Percentiles rank a stretch among this genome's conserved stretches.
Evolutionary conservation across 2,329 filamentous ascomycete species (phyloP).

Genomic region (Hypomyces rosellus): DNA sequence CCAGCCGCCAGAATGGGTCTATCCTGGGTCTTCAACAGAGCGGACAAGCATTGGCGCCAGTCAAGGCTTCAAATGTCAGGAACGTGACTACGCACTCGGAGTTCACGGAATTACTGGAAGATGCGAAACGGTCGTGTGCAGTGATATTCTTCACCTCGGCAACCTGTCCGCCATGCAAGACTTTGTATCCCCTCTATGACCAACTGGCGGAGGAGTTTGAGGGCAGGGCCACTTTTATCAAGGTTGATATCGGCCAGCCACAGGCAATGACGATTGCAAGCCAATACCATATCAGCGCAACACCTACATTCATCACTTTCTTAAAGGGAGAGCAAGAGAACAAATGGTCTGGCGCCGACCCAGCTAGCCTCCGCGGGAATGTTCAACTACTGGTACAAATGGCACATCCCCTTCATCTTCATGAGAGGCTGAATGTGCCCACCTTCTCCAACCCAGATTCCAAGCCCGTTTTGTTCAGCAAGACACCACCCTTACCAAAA

Average conservation of each 20-base stretch:
- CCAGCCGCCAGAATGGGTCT: slow-evolving; percentile 44
- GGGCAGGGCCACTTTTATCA: slow-evolving; percentile 65
- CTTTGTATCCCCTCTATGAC: slow-evolving; percentile 76
- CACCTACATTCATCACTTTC: slow-evolving; percentile 86
- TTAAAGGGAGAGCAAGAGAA: slow-evolving; percentile 68
- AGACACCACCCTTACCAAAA: slow-evolving; percentile 77
- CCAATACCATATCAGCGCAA: slow-evolving; percentile 64
- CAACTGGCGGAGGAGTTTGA: slow-evolving; percentile 69
- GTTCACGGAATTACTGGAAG: slow-evolving; percentile 34
- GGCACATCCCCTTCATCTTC: slow-evolving; percentile 69
- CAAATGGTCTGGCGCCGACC: slow-evolving; percentile 74
- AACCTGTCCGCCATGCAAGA: slow-evolving; percentile 78
- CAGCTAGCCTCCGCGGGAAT: slow-evolving; percentile 60
- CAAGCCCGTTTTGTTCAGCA: slow-evolving; percentile 66
- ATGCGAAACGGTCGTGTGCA: slow-evolving; percentile 63
- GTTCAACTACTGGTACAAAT: slow-evolving; percentile 68
- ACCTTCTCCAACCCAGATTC: slow-evolving; percentile 58
- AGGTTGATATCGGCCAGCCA: slow-evolving; percentile 68
- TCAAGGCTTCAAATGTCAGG: slow-evolving; percentile 40
- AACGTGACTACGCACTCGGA: slow-evolving; percentile 45
- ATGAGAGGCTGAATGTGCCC: slow-evolving; percentile 64
- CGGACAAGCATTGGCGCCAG: slow-evolving; percentile 17
- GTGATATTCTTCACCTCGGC: slow-evolving; percentile 90
- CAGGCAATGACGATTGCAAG: slow-evolving; percentile 56
- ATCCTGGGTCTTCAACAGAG: slow-evolving; percentile 46